These are phyloP conservation scores for Xylaria cubensis DNA, from an alignment of 495 filamentous ascomycete species.

Conservation along the genomic window DNA sequence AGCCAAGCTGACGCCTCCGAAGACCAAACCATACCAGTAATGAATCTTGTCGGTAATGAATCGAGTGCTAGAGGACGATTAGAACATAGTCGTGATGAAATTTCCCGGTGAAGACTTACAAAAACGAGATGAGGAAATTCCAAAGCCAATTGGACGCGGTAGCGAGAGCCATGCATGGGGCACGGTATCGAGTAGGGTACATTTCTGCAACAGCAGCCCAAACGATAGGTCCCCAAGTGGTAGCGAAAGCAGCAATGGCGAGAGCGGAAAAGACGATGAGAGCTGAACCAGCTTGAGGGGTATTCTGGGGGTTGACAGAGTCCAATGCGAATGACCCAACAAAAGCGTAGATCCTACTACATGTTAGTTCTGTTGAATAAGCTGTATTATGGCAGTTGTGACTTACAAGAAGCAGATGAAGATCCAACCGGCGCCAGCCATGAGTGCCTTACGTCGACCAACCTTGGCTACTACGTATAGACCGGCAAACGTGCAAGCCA, in stretches of 20 bases:
- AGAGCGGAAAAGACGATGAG: conserved; percentile 86
- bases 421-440: conserved; percentile 71
- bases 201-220: conserved; percentile 84
- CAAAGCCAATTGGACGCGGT: conserved; percentile 88
- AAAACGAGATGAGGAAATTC: conserved; percentile 71
- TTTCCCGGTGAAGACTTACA: conserved; percentile 48
- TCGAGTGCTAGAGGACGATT: conserved; percentile 56
- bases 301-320: conserved; percentile 56
- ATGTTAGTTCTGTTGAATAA: not conserved
- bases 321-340: conserved; percentile 64
- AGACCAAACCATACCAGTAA: conserved; percentile 85
- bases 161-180: conserved; percentile 75
- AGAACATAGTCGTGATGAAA: not conserved
- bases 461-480: conserved; percentile 73
- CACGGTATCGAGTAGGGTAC: conserved; percentile 79
- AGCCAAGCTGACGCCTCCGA: conserved; percentile 72
- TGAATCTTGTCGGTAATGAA: conserved; percentile 78
- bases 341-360: conserved; percentile 66
- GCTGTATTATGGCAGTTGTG: conserved; percentile 24
- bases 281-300: conserved; percentile 66
- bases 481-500: conserved; percentile 68
- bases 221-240: conserved; percentile 85
- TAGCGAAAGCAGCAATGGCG: conserved; percentile 66
- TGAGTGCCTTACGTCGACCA: conserved; percentile 70
- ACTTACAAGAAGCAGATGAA: conserved; percentile 67